Base-by-base conservation (phyloP, 1,284 basidiomycete genomes). In the Apiotrichum sp. region DNA sequence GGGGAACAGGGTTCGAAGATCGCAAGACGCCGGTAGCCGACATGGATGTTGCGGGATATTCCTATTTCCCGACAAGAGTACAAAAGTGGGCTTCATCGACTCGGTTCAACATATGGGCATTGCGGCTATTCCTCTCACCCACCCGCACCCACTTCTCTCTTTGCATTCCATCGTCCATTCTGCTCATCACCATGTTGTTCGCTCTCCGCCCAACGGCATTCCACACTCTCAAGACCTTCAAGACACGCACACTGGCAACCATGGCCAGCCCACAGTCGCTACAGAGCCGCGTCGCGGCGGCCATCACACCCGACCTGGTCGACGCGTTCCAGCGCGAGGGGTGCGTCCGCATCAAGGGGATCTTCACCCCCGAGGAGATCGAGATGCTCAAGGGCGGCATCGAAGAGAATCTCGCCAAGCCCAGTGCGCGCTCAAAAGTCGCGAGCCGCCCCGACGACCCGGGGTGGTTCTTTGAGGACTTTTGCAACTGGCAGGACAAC, bases 401-500 rank as follows among this genome's bases (percentile, higher is more conserved):
- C 16, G 59, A 57, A 35, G n/a, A 34, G 0, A 61, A 61, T 53
- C 29, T 61, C 38, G 47, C 59, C 3, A 2, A 13, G 0, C 59
- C 59, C 0, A 42, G 36, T n/a, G 14, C n/a, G 1, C 52, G 59
- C 0, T 39, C 47, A 41, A 61, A 61, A 9, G 56, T 61, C 14
- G 59, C 59, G 2, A 40, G 33, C 11, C 44, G 50, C 6, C 47
- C 59, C 2, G 44, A 50, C 1, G 59, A 61, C 50, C 59, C 59
- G 0, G 59, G 59, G 0, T 61, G 59, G 59, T 61, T 61, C 50
- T 61, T 61, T 40, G 59, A 61, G 38, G 59, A 61, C 53, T 61
- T 61, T 35, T 61, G 59, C 47, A 61, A 57, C 55, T 61, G 59
- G 59, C 38, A 50, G 16, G 6, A 5, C 10, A 50, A 50, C 40